These are phyloP conservation scores for Hymenoscyphus fraxineus DNA, from an alignment of 2,329 filamentous ascomycete species.

Conservation along the genomic window DNA sequence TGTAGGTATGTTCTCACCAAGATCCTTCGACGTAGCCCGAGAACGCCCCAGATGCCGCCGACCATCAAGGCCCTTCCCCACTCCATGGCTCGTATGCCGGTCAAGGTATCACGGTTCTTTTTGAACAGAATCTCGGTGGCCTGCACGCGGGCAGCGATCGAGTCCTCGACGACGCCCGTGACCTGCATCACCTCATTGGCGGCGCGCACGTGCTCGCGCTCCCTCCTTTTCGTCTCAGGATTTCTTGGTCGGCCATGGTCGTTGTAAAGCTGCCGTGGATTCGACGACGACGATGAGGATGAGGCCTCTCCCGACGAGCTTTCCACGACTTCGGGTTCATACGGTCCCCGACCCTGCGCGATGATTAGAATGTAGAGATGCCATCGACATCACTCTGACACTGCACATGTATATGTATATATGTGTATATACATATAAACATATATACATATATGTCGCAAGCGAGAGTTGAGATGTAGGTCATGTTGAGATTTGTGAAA, in stretches of 20 bases:
- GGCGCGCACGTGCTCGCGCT: conserved; percentile 34
- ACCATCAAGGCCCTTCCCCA: conserved; percentile 27
- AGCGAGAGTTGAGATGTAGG: neutral
- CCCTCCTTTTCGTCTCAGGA: conserved; percentile 32
- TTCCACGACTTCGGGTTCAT: conserved; percentile 33
- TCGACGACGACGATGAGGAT: conserved; percentile 2
- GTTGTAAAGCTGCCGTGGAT: conserved; percentile 30
- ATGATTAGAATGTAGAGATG: neutral
- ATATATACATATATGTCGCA: neutral
- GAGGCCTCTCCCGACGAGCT: conserved; percentile 1
- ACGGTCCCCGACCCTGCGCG: conserved; percentile 34
- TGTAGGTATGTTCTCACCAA: conserved; percentile 24
- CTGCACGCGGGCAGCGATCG: conserved; percentile 25
- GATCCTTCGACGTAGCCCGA: conserved; percentile 33
- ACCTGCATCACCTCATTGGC: conserved; percentile 37
- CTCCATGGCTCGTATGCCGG: conserved; percentile 31
- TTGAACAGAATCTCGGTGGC: conserved; percentile 18
- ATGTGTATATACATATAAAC: neutral
- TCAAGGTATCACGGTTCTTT: conserved; percentile 29
- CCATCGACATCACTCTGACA: neutral
- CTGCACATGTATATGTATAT: neutral
- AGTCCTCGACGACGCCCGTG: conserved; percentile 35
- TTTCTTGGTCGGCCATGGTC: conserved; percentile 34
- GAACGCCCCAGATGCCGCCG: conserved; percentile 34
- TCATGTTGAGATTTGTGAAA: neutral